Conservation (phyloP, 495 filamentous ascomycete genomes). For the Hypoxylon fragiforme region DNA sequence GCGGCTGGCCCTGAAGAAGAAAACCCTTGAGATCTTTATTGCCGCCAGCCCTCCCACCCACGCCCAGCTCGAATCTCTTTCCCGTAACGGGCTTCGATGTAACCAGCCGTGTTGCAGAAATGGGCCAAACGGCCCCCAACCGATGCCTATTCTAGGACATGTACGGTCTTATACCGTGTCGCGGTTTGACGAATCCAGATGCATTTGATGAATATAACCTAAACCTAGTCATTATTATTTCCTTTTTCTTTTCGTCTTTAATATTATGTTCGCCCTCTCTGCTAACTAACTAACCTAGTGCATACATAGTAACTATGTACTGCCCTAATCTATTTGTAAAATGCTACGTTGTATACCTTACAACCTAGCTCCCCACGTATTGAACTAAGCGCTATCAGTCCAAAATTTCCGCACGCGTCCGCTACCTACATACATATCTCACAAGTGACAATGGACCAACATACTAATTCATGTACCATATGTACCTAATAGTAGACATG, state of each 20-base stretch:
- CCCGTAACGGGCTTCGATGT: constrained; percentile 22
- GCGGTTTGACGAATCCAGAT: constrained; percentile 4
- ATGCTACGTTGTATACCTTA: constrained; percentile 35
- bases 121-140: constrained; percentile 27
- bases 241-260: too few species aligned
- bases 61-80: constrained; percentile 34
- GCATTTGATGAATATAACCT: constrained; percentile 16
- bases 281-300: too few species aligned
- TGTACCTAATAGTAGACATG: too few species aligned
- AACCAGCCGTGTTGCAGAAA: constrained; percentile 29
- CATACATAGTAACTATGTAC: too few species aligned
- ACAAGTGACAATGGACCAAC: too few species aligned
- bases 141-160: constrained; percentile 31
- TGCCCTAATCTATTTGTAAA: too few species aligned
- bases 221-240: too few species aligned
- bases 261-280: too few species aligned
- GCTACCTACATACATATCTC: constrained; percentile 8
- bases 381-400: constrained; percentile 21
- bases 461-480: too few species aligned
- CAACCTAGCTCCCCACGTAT: constrained; percentile 33
- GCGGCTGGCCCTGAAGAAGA: constrained; percentile 18
- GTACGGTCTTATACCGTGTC: too few species aligned
- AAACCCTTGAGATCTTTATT: constrained; percentile 19
- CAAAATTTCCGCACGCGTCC: constrained; percentile 21
- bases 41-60: constrained; percentile 19